Base-by-base conservation (phyloP, 164 flowering plant species). In the Aristolochia fimbriata region DNA sequence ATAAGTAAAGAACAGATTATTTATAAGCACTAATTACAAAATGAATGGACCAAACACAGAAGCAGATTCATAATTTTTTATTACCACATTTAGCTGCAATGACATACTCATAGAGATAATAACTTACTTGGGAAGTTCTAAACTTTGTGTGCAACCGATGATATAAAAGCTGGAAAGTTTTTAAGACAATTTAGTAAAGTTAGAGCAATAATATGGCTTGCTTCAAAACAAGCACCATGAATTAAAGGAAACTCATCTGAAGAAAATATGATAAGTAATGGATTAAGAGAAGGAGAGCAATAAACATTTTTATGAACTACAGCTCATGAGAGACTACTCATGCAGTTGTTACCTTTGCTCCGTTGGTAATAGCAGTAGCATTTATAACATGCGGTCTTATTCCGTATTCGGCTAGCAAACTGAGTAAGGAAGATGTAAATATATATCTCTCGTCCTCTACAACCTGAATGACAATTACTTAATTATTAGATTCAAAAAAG, bases 81-180 rank as follows among this genome's bases (percentile, higher is more conserved):
- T 43, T 25, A 43, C 37, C 20, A 37, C 13, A 20, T 54, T 27
- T 13, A 14, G 46, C 41, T 59, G 37, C 14, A 27, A 51, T 25
- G 25, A 24, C 15, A 51, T 51, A 48, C 11, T 25, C 45, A 56
- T 41, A 22, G 21, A 27, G 22, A 56, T 45, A 52, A 4, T 62
- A 55, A 51, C 96, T 86, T 86, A 91, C 97, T 76, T 83, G 79
- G 63, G 79, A 76, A 70, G 70, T 78, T 69, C 79, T 78, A 55
- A 85, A 78, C 83, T 83, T 83, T 92, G 76, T 74, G 62, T 86
- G 87, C 65, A 86, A 61, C 47, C 85, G 84, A 70, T 86, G 90
- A 73, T 83, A 80, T 43, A 88, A 75, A 54, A 50, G 74, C 97
- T 91, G 92, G 76, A 76, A 61, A 37, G 8, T 7, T 37, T 37